Percentiles rank a stretch among this genome's conserved stretches.
Conservation (phyloP, 2,329 filamentous ascomycete genomes). For the Aspergillus latus region DNA sequence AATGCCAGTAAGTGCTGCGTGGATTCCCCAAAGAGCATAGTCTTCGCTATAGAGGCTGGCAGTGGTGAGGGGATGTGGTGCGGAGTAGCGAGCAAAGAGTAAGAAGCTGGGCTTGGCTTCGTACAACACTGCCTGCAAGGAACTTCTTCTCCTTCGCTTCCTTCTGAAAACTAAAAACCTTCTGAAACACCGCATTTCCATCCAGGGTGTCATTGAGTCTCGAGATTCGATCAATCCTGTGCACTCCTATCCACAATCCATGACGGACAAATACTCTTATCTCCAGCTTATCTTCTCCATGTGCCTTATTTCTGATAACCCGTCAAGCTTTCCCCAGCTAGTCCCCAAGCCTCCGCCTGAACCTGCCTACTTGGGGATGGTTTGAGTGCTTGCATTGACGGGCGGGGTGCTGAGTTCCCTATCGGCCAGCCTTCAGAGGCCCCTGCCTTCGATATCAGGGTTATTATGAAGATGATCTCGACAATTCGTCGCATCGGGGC, state of each 20-base stretch:
- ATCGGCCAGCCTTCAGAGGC: not conserved
- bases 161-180: not conserved
- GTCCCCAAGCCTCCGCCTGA: conserved; percentile 21
- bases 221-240: no score
- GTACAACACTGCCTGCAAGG: not conserved
- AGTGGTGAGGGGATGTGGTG: not conserved
- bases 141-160: not conserved
- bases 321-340: conserved; percentile 13
- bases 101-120: not conserved
- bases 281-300: conserved; percentile 11
- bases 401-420: conserved; percentile 7
- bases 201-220: no score
- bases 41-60: no score
- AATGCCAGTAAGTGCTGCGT: no score
- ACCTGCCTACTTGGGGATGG: conserved; percentile 30
- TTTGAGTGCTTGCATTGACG: conserved; percentile 8
- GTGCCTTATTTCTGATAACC: not conserved
- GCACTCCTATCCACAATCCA: not conserved
- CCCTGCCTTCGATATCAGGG: conserved; percentile 1
- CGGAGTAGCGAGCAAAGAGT: not conserved
- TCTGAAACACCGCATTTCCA: no score
- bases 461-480: conserved; percentile 9
- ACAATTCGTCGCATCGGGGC: conserved; percentile 6
- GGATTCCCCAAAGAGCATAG: no score
- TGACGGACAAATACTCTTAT: conserved; percentile 13